These are phyloP conservation scores for Macrophomina pseudophaseolina DNA, from an alignment of 2,329 filamentous ascomycete genomes.

Conservation along the genomic window DNA sequence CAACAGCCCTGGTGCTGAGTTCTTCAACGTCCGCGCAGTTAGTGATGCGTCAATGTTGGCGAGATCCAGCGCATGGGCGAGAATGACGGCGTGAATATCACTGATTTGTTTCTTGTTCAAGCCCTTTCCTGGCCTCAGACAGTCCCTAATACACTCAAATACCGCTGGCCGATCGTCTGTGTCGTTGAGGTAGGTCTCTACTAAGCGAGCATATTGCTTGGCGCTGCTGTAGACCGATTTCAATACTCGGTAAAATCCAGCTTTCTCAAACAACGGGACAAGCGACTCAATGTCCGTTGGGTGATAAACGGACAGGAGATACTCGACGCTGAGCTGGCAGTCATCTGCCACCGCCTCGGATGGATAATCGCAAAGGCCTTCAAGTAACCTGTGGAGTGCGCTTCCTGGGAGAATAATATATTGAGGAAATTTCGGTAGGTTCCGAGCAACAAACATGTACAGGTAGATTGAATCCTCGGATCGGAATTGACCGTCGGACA, in stretches of 20 bases:
- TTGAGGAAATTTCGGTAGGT: slow-evolving; percentile 94
- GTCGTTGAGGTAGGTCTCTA: slow-evolving; percentile 86
- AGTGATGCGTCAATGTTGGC: slow-evolving; percentile 68
- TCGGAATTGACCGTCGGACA: slow-evolving; percentile 78
- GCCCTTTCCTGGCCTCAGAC: slow-evolving; percentile 67
- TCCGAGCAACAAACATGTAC: slow-evolving; percentile 97
- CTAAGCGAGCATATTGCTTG: slow-evolving; percentile 76
- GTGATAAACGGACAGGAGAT: slow-evolving; percentile 90
- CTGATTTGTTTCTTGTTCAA: slow-evolving; percentile 72
- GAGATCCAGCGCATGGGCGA: slow-evolving; percentile 68
- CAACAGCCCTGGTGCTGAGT: slow-evolving; percentile 68
- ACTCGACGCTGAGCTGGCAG: slow-evolving; percentile 95
- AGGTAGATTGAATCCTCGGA: slow-evolving; percentile 87
- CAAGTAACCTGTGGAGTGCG: slow-evolving; percentile 78
- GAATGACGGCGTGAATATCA: slow-evolving; percentile 72
- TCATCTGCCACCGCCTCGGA: slow-evolving; percentile 83
- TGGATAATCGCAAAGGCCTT: slow-evolving; percentile 84
- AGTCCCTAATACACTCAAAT: slow-evolving; percentile 80
- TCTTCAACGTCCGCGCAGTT: slow-evolving; percentile 69
- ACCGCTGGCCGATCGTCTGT: slow-evolving; percentile 73
- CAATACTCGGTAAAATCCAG: slow-evolving; percentile 86
- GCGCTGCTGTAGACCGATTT: slow-evolving; percentile 86
- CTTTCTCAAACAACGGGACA: slow-evolving; percentile 77
- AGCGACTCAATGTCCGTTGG: slow-evolving; percentile 79
- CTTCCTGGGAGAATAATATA: slow-evolving; percentile 91